phyloP scores from a whole-genome alignment of 352 stramenopile species.

The Pythium phragmiticola region DNA sequence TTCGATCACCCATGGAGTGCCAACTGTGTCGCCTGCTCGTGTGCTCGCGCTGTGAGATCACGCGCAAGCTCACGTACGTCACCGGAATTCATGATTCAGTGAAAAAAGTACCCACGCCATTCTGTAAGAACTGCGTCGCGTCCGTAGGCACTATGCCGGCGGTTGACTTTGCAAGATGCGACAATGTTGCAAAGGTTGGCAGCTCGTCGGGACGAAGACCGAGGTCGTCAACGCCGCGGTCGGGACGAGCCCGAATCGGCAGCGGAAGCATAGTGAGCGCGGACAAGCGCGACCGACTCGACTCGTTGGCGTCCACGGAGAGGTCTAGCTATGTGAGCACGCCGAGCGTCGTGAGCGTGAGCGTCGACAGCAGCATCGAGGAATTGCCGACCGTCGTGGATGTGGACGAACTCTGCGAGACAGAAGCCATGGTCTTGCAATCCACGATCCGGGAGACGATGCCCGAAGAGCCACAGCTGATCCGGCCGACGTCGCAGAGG shows the following conservation, averaged over 20 bases:
- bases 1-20: neutral
- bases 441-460: no score
- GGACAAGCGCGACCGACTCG: no score
- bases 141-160: neutral
- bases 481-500: neutral
- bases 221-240: neutral
- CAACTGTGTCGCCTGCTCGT: constrained; percentile 5
- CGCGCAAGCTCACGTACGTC: constrained; percentile 14
- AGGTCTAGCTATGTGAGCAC: no score
- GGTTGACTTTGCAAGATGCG: neutral
- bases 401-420: no score
- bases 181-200: neutral
- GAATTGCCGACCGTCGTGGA: no score
- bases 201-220: neutral
- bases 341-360: no score
- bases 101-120: neutral
- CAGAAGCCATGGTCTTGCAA: no score
- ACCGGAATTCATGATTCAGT: neutral
- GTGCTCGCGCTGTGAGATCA: constrained; percentile 6
- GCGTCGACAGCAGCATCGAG: no score
- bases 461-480: neutral
- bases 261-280: no score
- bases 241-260: no score
- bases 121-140: constrained; percentile 23
- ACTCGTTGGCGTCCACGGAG: no score